phyloP scores from a whole-genome alignment of 179 eudicot species.

The Beta corolliflora region DNA sequence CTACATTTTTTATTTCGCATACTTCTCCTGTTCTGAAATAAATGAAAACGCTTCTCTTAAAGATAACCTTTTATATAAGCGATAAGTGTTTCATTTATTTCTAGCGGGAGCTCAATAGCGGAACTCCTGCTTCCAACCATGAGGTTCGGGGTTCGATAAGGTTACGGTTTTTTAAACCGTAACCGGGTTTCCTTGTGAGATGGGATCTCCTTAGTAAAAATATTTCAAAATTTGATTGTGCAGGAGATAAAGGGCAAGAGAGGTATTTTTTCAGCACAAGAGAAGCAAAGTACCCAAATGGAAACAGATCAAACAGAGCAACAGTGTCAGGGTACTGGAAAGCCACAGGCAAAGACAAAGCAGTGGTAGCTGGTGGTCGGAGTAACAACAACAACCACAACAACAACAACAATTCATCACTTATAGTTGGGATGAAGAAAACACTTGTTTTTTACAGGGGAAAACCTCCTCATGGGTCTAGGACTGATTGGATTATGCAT shows the following conservation, averaged over 20 bases:
- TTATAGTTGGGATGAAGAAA: constrained; percentile 85
- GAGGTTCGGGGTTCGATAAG: no score
- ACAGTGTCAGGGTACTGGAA: constrained; percentile 94
- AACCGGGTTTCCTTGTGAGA: no score
- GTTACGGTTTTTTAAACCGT: no score
- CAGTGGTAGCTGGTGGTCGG: constrained; percentile 37
- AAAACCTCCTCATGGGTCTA: constrained; percentile 73
- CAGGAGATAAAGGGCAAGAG: constrained; percentile 73
- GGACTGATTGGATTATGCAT: constrained; percentile 97
- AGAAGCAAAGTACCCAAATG: constrained; percentile 92
- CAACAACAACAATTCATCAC: not conserved
- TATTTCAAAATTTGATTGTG: not conserved
- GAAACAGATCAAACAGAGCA: constrained; percentile 89
- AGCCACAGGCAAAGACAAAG: constrained; percentile 89
- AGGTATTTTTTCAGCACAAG: constrained; percentile 89
- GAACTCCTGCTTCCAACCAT: no score
- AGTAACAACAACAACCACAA: not conserved
- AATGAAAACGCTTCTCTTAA: no score
- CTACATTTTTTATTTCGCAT: not conserved
- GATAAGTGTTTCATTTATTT: no score
- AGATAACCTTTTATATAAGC: no score
- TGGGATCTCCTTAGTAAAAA: no score
- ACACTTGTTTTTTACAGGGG: constrained; percentile 87
- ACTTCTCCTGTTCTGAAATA: no score
- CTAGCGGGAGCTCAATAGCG: no score